phyloP scores from a whole-genome alignment of 257 asterid species.

The Nicotiana tomentosiformis region DNA sequence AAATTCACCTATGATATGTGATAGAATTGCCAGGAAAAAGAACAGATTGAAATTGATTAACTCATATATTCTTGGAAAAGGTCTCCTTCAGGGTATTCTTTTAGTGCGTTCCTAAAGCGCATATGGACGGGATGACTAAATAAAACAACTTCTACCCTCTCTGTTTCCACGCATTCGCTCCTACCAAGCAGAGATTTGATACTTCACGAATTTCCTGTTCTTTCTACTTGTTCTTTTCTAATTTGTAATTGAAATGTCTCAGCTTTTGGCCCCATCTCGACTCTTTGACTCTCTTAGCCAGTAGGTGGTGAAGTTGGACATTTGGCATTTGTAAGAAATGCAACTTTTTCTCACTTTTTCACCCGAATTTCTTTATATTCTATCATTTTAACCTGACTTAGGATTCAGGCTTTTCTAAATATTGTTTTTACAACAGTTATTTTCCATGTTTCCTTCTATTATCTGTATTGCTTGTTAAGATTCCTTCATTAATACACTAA shows the following conservation, averaged over 20 bases:
- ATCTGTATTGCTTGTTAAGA: background rate
- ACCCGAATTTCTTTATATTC: background rate
- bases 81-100: background rate
- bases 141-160: background rate
- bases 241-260: background rate
- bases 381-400: background rate
- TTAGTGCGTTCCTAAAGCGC: background rate
- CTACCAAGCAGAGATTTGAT: background rate
- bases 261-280: background rate
- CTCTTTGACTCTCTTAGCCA: background rate
- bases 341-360: background rate
- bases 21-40: background rate
- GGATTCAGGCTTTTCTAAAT: background rate
- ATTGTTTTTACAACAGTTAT: background rate
- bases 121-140: slow-evolving; percentile 1
- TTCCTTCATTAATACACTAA: background rate
- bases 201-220: background rate
- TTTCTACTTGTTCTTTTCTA: background rate
- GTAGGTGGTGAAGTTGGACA: background rate
- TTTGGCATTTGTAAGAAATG: background rate
- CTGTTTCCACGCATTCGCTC: slow-evolving; percentile 6
- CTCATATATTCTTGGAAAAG: background rate
- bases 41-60: background rate
- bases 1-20: background rate
- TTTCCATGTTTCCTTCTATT: background rate